phyloP scores from a whole-genome alignment of 352 stramenopile genomes.

The Phytophthora tubulina region DNA sequence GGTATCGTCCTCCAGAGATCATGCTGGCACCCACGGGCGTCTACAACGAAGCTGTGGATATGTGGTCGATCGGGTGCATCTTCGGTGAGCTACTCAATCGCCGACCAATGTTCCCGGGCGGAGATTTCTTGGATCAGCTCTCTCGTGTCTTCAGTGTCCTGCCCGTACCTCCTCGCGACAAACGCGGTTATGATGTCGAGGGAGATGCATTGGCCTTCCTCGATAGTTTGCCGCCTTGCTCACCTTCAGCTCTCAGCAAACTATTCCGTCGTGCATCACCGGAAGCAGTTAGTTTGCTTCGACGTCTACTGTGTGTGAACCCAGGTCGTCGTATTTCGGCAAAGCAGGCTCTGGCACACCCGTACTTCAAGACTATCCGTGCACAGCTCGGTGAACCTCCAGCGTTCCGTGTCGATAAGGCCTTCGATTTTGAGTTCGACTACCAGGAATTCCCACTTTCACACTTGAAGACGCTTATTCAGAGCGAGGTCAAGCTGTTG shows the following conservation, averaged over 20 bases:
- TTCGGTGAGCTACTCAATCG: slow-evolving; percentile 93
- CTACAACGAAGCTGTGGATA: slow-evolving; percentile 86
- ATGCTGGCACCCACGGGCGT: slow-evolving; percentile 83
- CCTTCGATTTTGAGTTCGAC: slow-evolving; percentile 90
- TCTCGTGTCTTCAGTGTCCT: slow-evolving; percentile 80
- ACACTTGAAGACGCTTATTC: slow-evolving; percentile 76
- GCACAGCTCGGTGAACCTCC: slow-evolving; percentile 75
- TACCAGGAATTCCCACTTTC: slow-evolving; percentile 69
- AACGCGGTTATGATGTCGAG: slow-evolving; percentile 79
- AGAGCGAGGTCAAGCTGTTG: slow-evolving; percentile 78
- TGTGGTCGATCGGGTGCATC: slow-evolving; percentile 94
- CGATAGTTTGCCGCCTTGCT: slow-evolving; percentile 75
- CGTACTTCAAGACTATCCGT: slow-evolving; percentile 89
- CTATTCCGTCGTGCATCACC: slow-evolving; percentile 72
- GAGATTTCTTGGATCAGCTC: slow-evolving; percentile 86
- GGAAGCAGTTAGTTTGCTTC: slow-evolving; percentile 75
- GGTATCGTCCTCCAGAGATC: slow-evolving; percentile 88
- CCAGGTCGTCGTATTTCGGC: slow-evolving; percentile 90
- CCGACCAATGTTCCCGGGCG: slow-evolving; percentile 77
- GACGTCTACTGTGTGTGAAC: slow-evolving; percentile 89
- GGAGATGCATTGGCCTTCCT: slow-evolving; percentile 83
- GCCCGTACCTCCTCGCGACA: slow-evolving; percentile 73
- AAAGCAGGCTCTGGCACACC: slow-evolving; percentile 91
- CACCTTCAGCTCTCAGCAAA: slow-evolving; percentile 74
- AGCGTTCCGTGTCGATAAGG: slow-evolving; percentile 68